These are phyloP conservation scores for Blastobotrys serpentis DNA, from an alignment of 1,139 yeast species.

Conservation along the genomic window DNA sequence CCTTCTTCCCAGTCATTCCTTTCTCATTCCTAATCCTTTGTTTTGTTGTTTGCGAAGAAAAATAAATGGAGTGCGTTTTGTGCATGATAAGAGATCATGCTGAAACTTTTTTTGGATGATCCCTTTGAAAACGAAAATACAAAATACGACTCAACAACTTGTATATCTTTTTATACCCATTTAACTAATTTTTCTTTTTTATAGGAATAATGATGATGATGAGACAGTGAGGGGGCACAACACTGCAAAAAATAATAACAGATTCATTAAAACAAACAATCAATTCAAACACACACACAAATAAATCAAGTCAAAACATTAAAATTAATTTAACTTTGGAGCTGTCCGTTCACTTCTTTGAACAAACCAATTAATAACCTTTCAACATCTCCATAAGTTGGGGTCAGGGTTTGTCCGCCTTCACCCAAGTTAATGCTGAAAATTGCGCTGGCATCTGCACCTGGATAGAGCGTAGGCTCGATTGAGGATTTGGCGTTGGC, in stretches of 20 bases:
- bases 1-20: background rate
- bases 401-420: constrained; percentile 1
- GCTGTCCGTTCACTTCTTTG: constrained; percentile 1
- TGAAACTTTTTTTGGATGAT: background rate
- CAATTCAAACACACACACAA: background rate
- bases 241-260: background rate
- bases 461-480: constrained; percentile 1
- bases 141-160: no score
- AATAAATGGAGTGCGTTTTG: background rate
- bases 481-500: background rate
- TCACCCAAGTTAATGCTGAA: constrained; percentile 1
- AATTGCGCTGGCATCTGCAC: constrained; percentile 1
- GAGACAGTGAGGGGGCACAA: background rate
- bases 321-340: background rate
- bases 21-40: background rate
- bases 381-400: constrained; percentile 1
- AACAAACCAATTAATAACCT: background rate
- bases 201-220: no score
- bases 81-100: no score
- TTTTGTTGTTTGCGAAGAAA: background rate
- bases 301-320: background rate
- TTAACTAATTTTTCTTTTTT: no score
- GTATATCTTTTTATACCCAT: no score
- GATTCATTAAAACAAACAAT: constrained; percentile 2
- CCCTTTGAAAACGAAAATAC: background rate